phyloP scores from a whole-genome alignment of 1,284 basidiomycete genomes.

The Malassezia equina region DNA sequence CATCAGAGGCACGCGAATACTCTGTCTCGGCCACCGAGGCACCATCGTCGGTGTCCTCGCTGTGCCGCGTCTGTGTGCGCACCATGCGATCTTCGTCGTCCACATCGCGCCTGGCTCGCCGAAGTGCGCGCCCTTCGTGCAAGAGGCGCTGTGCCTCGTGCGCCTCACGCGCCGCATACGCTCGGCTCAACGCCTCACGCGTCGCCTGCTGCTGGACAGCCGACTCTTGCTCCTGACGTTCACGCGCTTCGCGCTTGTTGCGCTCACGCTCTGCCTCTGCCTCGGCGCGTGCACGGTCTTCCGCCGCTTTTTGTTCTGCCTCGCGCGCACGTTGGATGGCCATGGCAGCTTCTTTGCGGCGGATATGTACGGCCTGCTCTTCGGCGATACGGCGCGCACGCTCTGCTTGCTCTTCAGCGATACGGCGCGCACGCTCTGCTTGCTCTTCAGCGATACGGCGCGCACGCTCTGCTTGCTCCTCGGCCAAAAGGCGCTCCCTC shows the following conservation, averaged over 20 bases:
- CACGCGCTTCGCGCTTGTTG: background rate
- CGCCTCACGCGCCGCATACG: background rate
- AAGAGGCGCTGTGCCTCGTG: constrained; percentile 7
- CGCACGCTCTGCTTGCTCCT: background rate
- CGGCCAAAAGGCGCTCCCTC: background rate
- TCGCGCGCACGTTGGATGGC: background rate
- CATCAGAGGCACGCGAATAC: constrained; percentile 9
- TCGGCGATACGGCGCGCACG: background rate
- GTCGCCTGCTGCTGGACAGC: background rate
- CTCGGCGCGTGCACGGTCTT: background rate
- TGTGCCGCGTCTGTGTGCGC: background rate
- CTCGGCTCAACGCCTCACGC: background rate
- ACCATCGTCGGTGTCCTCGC: constrained; percentile 6
- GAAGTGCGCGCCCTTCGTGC: constrained; percentile 12
- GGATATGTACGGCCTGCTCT: background rate
- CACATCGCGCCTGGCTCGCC: constrained; percentile 15
- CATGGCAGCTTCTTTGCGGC: background rate
- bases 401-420: background rate
- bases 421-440: background rate
- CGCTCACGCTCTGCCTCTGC: background rate
- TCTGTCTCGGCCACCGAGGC: constrained; percentile 7
- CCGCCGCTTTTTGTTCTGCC: background rate
- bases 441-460: background rate
- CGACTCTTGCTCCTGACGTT: background rate
- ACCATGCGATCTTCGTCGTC: constrained; percentile 16